Evolutionary conservation across 2,329 filamentous ascomycete genomes (phyloP).

Genomic region (Stemphylium vesicarium): DNA sequence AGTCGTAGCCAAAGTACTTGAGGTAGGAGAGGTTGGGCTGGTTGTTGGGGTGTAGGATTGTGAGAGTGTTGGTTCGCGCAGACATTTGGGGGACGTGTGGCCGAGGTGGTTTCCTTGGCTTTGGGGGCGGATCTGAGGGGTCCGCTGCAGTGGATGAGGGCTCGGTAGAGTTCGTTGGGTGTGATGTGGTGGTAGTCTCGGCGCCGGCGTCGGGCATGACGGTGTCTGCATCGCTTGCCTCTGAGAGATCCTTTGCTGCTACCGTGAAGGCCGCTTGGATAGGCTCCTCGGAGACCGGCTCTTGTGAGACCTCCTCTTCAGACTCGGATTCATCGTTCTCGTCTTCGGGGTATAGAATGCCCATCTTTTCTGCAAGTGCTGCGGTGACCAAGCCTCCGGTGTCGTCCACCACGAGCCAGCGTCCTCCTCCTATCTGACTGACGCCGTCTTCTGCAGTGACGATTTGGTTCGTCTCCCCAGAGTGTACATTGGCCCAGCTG

Average conservation of each 20-base stretch:
- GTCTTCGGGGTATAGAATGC: conserved; percentile 67
- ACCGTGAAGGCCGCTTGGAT: conserved; percentile 5
- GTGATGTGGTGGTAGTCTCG: conserved; percentile 22
- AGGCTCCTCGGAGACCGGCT: not conserved
- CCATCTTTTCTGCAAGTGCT: conserved; percentile 87
- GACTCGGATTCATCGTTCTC: conserved; percentile 38
- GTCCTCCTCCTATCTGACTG: conserved; percentile 56
- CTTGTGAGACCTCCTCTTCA: not conserved
- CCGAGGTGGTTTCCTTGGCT: conserved; percentile 36
- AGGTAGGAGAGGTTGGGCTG: conserved; percentile 88
- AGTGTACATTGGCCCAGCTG: conserved; percentile 91
- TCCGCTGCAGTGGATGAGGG: conserved; percentile 3
- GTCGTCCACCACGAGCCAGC: conserved; percentile 87
- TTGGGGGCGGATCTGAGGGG: conserved; percentile 30
- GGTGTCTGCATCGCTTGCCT: not conserved
- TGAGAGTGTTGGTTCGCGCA: conserved; percentile 75
- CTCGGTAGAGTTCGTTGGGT: conserved; percentile 2
- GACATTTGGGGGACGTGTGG: conserved; percentile 62
- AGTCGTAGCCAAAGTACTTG: conserved; percentile 88
- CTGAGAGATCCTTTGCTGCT: not conserved
- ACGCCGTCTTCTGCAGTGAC: conserved; percentile 39
- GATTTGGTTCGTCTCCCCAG: conserved; percentile 56
- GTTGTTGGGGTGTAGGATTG: conserved; percentile 78
- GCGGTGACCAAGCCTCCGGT: conserved; percentile 83
- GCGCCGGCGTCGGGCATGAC: conserved; percentile 12